Percentiles rank a stretch among this genome's conserved stretches.
These are phyloP conservation scores for Suillus weaverae DNA, from an alignment of 768 basidiomycete genomes.

Conservation along the genomic window DNA sequence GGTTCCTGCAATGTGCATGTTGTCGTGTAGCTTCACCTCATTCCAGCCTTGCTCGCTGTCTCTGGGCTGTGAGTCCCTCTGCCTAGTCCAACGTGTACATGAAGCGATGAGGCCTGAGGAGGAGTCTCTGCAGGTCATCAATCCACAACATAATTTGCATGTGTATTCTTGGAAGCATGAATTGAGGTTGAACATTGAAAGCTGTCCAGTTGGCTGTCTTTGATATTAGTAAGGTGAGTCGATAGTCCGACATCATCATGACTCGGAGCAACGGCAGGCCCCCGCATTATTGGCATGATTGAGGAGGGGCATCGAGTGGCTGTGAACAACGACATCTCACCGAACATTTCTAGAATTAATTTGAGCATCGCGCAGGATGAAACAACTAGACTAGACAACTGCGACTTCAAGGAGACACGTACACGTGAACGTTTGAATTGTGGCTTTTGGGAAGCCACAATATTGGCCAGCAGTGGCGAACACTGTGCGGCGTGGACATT, in stretches of 20 bases:
- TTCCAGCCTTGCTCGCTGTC: too few relatives aligned
- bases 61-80: too few relatives aligned
- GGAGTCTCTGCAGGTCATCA: neutral
- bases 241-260: neutral
- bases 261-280: neutral
- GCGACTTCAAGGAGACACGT: neutral
- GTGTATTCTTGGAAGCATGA: neutral
- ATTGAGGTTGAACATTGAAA: neutral
- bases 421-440: neutral
- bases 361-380: neutral
- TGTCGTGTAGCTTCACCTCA: too few relatives aligned
- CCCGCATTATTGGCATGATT: neutral
- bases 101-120: neutral
- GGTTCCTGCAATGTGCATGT: too few relatives aligned
- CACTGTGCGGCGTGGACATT: neutral
- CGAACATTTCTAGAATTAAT: neutral
- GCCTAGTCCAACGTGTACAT: neutral
- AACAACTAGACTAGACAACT: neutral
- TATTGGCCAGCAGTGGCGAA: too few relatives aligned
- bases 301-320: neutral
- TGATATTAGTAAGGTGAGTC: neutral
- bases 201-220: neutral
- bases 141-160: neutral
- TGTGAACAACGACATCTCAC: neutral
- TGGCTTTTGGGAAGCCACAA: neutral